Conservation (phyloP, 108 stramenopile genomes). For the Seminavis robusta region DNA sequence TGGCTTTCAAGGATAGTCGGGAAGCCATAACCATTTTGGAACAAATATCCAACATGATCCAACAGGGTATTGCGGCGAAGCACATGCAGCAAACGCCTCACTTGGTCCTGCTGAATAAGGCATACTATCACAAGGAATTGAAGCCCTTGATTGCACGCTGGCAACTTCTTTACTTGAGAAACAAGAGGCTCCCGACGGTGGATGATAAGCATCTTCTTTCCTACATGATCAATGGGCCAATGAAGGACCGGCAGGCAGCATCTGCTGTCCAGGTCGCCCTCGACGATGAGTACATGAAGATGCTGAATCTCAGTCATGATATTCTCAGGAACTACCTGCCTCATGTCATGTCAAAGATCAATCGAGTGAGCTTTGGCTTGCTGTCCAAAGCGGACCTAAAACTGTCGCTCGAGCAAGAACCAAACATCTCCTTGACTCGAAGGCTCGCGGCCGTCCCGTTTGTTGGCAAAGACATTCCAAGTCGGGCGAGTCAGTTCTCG, state of each 20-base stretch:
- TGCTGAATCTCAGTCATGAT: constrained; percentile 96
- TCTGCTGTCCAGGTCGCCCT: constrained; percentile 88
- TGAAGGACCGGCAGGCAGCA: constrained; percentile 68
- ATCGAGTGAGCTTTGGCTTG: constrained; percentile 96
- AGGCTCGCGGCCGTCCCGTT: constrained; percentile 96
- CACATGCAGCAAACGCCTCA: constrained; percentile 90
- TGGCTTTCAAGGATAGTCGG: constrained; percentile 78
- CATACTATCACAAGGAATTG: constrained; percentile 85
- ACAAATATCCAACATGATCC: constrained; percentile 68
- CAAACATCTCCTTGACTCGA: constrained; percentile 88
- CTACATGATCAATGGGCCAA: constrained; percentile 88
- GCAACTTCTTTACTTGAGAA: constrained; percentile 92
- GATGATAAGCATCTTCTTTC: constrained; percentile 90
- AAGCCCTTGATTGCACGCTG: constrained; percentile 93
- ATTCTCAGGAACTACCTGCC: constrained; percentile 90
- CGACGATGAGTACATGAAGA: constrained; percentile 97
- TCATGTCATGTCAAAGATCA: constrained; percentile 92
- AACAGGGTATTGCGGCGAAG: constrained; percentile 78
- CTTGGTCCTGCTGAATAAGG: constrained; percentile 85
- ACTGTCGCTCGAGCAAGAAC: constrained; percentile 68
- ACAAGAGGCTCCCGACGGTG: constrained; percentile 85
- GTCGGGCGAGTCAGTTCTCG: constrained; percentile 95
- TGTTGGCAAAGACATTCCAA: constrained; percentile 98
- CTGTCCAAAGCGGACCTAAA: constrained; percentile 72
- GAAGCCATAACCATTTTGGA: constrained; percentile 87